Evolutionary conservation across 176 grass and related monocot species (phyloP).

Genomic region (Oryza longistaminata): DNA sequence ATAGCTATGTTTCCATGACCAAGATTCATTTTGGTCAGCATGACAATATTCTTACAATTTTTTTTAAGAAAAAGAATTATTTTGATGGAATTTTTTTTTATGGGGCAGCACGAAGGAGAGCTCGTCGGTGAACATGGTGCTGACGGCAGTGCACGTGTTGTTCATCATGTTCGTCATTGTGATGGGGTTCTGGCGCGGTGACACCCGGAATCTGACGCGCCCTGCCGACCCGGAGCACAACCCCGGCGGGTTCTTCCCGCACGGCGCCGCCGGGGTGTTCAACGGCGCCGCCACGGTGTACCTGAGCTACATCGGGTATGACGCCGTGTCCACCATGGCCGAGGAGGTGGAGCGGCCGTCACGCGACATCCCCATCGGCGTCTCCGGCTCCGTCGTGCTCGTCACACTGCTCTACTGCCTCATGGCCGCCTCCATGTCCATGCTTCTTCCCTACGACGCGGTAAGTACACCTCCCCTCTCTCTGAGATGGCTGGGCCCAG

Average conservation of each 20-base stretch:
- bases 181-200: slow-evolving; percentile 74
- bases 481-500: background rate
- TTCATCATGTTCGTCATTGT: slow-evolving; percentile 93
- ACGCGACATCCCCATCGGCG: slow-evolving; percentile 83
- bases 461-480: slow-evolving; percentile 26
- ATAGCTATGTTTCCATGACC: background rate
- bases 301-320: slow-evolving; percentile 98
- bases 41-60: background rate
- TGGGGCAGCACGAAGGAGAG: slow-evolving; percentile 85
- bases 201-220: slow-evolving; percentile 61
- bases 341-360: slow-evolving; percentile 82
- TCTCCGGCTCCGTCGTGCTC: slow-evolving; percentile 80
- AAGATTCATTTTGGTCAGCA: background rate
- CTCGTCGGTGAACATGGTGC: slow-evolving; percentile 82
- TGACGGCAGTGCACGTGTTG: slow-evolving; percentile 72
- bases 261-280: slow-evolving; percentile 73
- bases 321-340: slow-evolving; percentile 98
- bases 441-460: slow-evolving; percentile 95
- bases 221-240: slow-evolving; percentile 52
- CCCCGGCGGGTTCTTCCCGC: slow-evolving; percentile 78
- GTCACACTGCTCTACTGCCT: slow-evolving; percentile 92
- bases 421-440: slow-evolving; percentile 90
- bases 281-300: slow-evolving; percentile 93
- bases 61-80: too few relatives aligned
- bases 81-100: too few relatives aligned